Base-by-base conservation (phyloP, 768 basidiomycete genomes). In the Panellus pusillus region DNA sequence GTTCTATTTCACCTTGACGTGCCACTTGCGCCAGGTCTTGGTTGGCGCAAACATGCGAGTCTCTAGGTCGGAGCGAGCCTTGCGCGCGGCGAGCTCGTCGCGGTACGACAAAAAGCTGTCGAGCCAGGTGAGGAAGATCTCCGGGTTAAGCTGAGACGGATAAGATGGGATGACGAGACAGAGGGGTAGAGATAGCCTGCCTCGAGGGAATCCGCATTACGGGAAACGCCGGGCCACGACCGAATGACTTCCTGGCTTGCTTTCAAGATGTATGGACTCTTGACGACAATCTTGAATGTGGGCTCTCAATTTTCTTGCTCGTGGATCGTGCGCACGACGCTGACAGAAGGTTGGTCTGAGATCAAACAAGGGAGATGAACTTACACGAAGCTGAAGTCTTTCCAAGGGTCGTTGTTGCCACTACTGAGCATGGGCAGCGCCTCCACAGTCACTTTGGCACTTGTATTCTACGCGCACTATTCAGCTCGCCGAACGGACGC, bases 1-100 rank as follows among this genome's bases (percentile, higher is more conserved):
- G 95, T 95, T 96, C 81, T 94, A 91, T 86, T 95, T 95, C 57
- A 98, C 91, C 80, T 98, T 99, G 80, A 98, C 91, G 78, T 99
- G 97, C 97, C 97, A 99, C 74, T 87, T 95, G 77, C 96, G 89
- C 96, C 95, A 98, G 70, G 86, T 91, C 82, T 97, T 98, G 77
- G 96, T 98, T 15, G 97, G 97, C 27, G 96, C 96, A 75, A 99
- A 98, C 97, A 99, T 98, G 70, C 97, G 93, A 80, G n/a, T 64
- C n/a, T 81, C 79, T 29, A 76, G 66, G 19, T 72, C 70, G 0
- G 76, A 67, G 39, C 66, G 68, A 15, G 63, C 37, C 49, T 75
- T 73, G 64, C 74, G 72, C 6, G 65, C 59, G 19, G 66, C 63
- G 19, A 82, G 70, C 0, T 62, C 58, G 28, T 74, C 72, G 6